Base-by-base conservation (phyloP, 805 yeast genomes). In the Starmerella etchellsii region DNA sequence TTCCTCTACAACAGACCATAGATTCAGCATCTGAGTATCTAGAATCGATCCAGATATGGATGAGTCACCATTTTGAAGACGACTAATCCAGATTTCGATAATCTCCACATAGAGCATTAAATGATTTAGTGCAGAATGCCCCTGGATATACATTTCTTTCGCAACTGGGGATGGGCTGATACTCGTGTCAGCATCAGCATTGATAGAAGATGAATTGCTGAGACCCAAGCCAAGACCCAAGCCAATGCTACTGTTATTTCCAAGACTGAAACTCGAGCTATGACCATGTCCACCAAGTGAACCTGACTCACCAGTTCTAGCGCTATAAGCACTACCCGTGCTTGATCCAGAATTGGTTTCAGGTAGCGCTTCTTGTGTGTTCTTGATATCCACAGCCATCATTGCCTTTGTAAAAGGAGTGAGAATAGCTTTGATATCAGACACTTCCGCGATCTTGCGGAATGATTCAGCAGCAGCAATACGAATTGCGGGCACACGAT, bases 1-100 rank as follows among this genome's bases (percentile, higher is more conserved):
- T 47, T 88, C 96, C 59, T 91, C 97, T 35, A 91, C 78, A 0
- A 81, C 79, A 0, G 95, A 80, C 47, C 83, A 76, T 15, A 84
- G 75, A 11, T 34, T 39, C 4, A 47, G 31, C 35, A 75, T 24
- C 38, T 52, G 48, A 16, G 42, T 16, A 23, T 43, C 44, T 18
- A 48, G 37, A 1, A 43, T 31, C 14, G 43, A 23, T 14, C 44
- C 48, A 2, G 30, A 4, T 6, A 50, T 36, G 2, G 50, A 49
- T 1, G 51, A 33, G 26, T 51, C 55, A 4, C 48, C 51, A 13
- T 40, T 43, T 11, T 44, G 48, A 4, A 53, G 44, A 4, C 57
- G 43, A 14, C 36, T 35, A 14, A 85, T 61, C 98, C 98, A 91
- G 43, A 83, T 75, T 40, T 74, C 77, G 21, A 91, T 63, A 18